phyloP scores from a whole-genome alignment of 306 rosid species.

The Prunus padus region DNA sequence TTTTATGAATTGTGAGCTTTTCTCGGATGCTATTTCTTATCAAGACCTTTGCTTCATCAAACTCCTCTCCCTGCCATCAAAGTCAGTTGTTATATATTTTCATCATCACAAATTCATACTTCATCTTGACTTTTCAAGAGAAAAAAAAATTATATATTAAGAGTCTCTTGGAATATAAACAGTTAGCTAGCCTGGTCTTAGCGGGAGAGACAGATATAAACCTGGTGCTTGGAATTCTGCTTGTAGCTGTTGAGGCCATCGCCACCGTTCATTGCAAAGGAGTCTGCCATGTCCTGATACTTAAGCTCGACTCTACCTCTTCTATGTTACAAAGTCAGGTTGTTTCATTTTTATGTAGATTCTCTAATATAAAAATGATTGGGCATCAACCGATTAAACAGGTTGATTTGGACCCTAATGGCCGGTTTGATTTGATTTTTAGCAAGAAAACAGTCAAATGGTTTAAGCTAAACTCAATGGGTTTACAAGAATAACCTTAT shows the following conservation, averaged over 20 bases:
- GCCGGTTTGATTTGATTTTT: too few relatives aligned
- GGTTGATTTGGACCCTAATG: too few relatives aligned
- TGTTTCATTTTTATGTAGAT: neutral
- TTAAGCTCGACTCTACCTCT: neutral
- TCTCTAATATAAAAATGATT: too few relatives aligned
- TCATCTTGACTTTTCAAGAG: too few relatives aligned
- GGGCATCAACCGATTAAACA: too few relatives aligned
- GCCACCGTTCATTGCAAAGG: neutral
- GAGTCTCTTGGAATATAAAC: too few relatives aligned
- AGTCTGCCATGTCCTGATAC: neutral
- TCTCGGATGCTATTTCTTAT: neutral
- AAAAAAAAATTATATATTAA: too few relatives aligned
- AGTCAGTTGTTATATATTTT: neutral
- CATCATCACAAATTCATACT: too few relatives aligned
- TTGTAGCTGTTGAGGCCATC: neutral
- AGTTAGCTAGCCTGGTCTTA: too few relatives aligned
- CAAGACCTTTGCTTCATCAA: neutral
- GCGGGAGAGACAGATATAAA: neutral
- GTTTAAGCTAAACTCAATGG: too few relatives aligned
- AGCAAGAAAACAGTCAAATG: too few relatives aligned
- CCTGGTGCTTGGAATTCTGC: neutral
- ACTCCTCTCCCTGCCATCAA: neutral
- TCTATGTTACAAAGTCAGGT: neutral
- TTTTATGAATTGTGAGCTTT: neutral
- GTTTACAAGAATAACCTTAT: too few relatives aligned